These are phyloP conservation scores for Chaetomium tenue DNA, from an alignment of 495 filamentous ascomycete genomes.

Conservation along the genomic window DNA sequence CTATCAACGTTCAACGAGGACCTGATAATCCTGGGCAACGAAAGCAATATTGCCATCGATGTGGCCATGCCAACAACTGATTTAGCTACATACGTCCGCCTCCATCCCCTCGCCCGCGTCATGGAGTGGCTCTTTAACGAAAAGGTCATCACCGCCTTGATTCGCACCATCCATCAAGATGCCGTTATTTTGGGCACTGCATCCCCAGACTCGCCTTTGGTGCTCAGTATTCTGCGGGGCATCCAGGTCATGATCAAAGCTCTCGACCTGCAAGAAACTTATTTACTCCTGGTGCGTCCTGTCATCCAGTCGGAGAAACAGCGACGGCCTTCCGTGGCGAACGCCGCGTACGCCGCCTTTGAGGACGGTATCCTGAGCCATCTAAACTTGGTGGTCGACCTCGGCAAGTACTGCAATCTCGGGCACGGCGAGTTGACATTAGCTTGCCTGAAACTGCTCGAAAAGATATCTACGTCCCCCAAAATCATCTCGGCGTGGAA, in stretches of 20 bases:
- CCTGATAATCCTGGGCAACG: conserved; percentile 75
- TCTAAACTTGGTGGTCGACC: conserved; percentile 67
- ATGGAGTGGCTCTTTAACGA: conserved; percentile 99
- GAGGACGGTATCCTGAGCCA: conserved; percentile 89
- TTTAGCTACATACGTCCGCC: conserved; percentile 69
- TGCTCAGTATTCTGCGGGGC: conserved; percentile 67
- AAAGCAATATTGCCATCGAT: conserved; percentile 70
- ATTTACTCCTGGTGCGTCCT: conserved; percentile 80
- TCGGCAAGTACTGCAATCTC: conserved; percentile 81
- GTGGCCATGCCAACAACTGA: conserved; percentile 65
- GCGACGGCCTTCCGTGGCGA: conserved; percentile 54
- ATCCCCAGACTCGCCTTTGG: conserved; percentile 67
- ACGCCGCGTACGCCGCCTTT: conserved; percentile 74
- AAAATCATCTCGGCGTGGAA: conserved; percentile 63
- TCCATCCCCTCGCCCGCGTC: conserved; percentile 88
- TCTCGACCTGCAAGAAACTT: conserved; percentile 85
- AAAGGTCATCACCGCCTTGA: conserved; percentile 74
- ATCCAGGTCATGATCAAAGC: conserved; percentile 78
- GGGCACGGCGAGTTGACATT: conserved; percentile 73
- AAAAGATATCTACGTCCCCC: conserved; percentile 78
- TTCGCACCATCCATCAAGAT: conserved; percentile 72
- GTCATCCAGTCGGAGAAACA: conserved; percentile 54
- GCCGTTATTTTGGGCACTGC: conserved; percentile 63
- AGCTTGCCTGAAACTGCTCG: conserved; percentile 72
- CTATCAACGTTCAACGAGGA: conserved; percentile 88